phyloP scores from a whole-genome alignment of 2,329 filamentous ascomycete species.

The Plectosphaerella plurivora region DNA sequence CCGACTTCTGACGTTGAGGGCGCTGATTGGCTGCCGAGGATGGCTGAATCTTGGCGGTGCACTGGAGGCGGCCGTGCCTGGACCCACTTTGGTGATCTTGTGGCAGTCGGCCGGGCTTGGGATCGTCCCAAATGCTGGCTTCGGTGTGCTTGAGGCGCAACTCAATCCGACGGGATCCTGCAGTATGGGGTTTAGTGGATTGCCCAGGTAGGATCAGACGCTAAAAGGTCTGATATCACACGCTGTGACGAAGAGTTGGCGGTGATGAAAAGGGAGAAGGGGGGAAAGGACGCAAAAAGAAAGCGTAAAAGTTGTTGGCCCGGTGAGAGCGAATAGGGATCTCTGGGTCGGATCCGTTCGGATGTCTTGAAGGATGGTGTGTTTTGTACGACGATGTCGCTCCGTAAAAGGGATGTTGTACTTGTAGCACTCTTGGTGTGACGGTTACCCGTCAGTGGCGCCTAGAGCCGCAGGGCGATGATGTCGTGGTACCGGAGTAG shows the following conservation, averaged over 20 bases:
- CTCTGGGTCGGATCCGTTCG: no score
- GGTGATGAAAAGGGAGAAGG: no score
- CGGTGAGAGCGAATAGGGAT: no score
- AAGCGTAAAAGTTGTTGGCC: neutral
- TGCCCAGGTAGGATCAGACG: no score
- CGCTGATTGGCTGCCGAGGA: constrained; percentile 1
- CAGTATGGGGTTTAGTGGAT: no score
- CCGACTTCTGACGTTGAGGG: neutral
- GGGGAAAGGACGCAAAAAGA: neutral
- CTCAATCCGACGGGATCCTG: no score
- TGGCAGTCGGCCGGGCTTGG: neutral
- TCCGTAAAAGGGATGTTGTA: neutral
- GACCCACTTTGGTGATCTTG: neutral
- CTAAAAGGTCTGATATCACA: no score
- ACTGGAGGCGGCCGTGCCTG: neutral
- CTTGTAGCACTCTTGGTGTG: neutral
- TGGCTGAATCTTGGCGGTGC: neutral
- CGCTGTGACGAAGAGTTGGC: no score
- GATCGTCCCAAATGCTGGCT: no score
- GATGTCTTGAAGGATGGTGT: no score
- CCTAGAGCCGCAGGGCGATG: neutral
- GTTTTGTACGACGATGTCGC: no score
- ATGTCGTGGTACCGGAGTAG: neutral
- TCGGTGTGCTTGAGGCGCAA: no score
- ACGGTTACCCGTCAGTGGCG: neutral